Base-by-base conservation (phyloP, 75 land plant genomes). In the Pinus taeda region DNA sequence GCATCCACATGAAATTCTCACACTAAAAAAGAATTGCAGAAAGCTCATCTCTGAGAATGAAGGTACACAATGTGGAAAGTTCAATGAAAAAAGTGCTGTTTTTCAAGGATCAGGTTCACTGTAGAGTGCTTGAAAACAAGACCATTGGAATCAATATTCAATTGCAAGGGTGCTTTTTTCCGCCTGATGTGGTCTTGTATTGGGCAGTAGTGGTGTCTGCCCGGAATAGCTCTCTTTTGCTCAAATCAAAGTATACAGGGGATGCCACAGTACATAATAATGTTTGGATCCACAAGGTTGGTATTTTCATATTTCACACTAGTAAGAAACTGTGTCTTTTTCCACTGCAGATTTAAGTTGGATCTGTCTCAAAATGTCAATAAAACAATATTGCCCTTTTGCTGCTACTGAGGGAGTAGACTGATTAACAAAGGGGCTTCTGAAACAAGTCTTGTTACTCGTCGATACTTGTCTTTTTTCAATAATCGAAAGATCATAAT, bases 11-110 rank as follows among this genome's bases (percentile, higher is more conserved):
- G 88, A 87, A 70, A 90, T 92, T 2, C 69, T 45, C 49, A 76
- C 73, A 56, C 29, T 89, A 80, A 89, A 53, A 90, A 89, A 56
- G 87, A 84, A 85, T 91, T 89, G 93, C 37, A 74, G 79, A 56
- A 86, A 86, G 67, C 78, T 86, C 4, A 82, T 88, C 76, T 49
- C 12, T 9, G 55, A 49, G 55, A 49, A 49, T 49, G 55, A 49
- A 9, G 42, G 72, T 20, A 69, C 21, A 45, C 49, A 39, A 69
- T 69, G 36, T 69, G 72, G 14, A 6, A 18, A 39, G 21, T 69
- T 45, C 55, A 69, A 39, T 39, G 53, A 69, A 39, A 69, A 20
- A 11, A 69, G 39, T 65, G 18, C 69, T 42, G 22, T 17, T 37
- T 67, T 69, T 69, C 42, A 69, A 42, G 45, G 49, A 62, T n/a